Conservation (phyloP, 805 yeast genomes). For the Starmera dryadoides region DNA sequence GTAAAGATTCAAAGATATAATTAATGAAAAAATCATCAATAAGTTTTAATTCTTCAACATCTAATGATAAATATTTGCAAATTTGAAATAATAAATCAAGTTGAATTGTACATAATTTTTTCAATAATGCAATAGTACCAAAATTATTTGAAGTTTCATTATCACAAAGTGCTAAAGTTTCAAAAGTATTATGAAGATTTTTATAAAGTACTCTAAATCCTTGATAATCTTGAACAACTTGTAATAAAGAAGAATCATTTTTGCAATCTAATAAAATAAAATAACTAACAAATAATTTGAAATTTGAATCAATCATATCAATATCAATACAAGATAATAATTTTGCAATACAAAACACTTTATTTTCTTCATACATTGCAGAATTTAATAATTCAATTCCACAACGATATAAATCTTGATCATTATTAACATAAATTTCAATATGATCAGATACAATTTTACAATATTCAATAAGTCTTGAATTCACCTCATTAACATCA, state of each 20-base stretch:
- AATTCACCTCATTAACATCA: conserved; percentile 11
- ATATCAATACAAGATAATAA: conserved; percentile 37
- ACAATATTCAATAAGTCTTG: conserved; percentile 13
- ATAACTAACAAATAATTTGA: conserved; percentile 35
- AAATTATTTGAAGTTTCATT: conserved; percentile 22
- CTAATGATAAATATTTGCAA: conserved; percentile 42
- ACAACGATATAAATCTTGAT: conserved; percentile 28
- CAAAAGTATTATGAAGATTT: conserved; percentile 27
- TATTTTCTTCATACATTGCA: conserved; percentile 26
- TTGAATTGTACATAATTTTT: conserved; percentile 33
- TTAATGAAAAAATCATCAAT: conserved; percentile 39
- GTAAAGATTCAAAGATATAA: conserved; percentile 38
- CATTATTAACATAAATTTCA: conserved; percentile 15
- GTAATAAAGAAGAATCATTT: conserved; percentile 32
- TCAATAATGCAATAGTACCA: conserved; percentile 25
- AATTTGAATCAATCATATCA: conserved; percentile 24
- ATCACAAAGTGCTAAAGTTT: conserved; percentile 9
- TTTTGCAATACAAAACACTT: conserved; percentile 42
- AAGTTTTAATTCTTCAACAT: conserved; percentile 30
- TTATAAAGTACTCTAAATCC: conserved; percentile 42
- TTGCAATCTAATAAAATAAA: conserved; percentile 38
- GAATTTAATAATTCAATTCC: conserved; percentile 27
- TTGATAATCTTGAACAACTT: conserved; percentile 40
- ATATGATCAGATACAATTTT: conserved; percentile 18
- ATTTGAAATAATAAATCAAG: conserved; percentile 49